Evolutionary conservation across 352 stramenopile species (phyloP).

Genomic region (Phytophthora cryptogea): DNA sequence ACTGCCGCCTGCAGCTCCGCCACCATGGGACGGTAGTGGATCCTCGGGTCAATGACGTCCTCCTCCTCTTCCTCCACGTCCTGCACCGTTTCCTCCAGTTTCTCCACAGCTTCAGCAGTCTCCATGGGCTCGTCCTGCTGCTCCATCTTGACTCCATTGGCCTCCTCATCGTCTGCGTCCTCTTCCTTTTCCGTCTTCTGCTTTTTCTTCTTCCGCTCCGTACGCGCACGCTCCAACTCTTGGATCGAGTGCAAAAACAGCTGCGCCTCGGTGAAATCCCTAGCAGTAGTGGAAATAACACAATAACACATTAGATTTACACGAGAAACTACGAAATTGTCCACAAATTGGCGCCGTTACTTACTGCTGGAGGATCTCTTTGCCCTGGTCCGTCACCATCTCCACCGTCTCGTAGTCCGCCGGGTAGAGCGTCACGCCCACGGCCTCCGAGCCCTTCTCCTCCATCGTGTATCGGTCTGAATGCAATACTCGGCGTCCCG

Average conservation of each 20-base stretch:
- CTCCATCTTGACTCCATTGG: constrained; percentile 33
- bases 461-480: constrained; percentile 40
- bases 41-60: constrained; percentile 84
- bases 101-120: constrained; percentile 22
- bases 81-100: constrained; percentile 24
- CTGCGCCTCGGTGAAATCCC: constrained; percentile 84
- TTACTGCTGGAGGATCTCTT: constrained; percentile 83
- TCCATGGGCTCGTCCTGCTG: constrained; percentile 41
- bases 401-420: constrained; percentile 80
- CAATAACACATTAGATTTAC: constrained; percentile 3
- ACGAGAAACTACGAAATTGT: constrained; percentile 4
- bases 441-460: constrained; percentile 43
- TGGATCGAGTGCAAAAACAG: constrained; percentile 85
- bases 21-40: constrained; percentile 88
- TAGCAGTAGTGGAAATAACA: constrained; percentile 20
- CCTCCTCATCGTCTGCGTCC: constrained; percentile 12
- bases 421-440: constrained; percentile 82
- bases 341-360: not conserved
- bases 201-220: constrained; percentile 71
- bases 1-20: constrained; percentile 76
- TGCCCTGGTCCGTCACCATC: constrained; percentile 77
- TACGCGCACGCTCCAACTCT: constrained; percentile 68
- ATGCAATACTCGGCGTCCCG: constrained; percentile 2
- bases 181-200: constrained; percentile 27
- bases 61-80: constrained; percentile 53